A percentile compares a stretch with the other conserved stretches of the same genome.
Evolutionary conservation across 2,329 filamentous ascomycete genomes (phyloP).

Genomic region (Nemania serpens): DNA sequence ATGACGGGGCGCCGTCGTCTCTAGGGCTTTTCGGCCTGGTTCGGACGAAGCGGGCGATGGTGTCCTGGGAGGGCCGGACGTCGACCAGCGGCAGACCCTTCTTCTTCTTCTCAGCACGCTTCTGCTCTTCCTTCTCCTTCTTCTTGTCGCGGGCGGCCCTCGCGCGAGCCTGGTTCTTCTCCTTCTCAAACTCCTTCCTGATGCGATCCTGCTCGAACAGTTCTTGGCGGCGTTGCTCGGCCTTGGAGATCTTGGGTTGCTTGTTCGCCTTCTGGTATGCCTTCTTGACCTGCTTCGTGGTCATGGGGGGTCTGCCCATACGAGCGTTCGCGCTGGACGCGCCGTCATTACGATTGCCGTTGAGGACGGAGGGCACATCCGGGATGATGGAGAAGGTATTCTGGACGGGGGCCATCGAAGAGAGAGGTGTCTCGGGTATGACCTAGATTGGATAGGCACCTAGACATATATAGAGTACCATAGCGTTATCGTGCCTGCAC

Average conservation of each 20-base stretch:
- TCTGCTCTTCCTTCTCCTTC: conserved; percentile 56
- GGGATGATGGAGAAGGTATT: conserved; percentile 45
- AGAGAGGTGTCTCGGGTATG: neutral
- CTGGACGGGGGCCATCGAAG: conserved; percentile 43
- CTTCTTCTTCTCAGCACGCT: conserved; percentile 55
- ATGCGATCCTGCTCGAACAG: conserved; percentile 59
- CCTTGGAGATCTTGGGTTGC: conserved; percentile 48
- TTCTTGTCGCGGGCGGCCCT: conserved; percentile 58
- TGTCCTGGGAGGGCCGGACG: conserved; percentile 61
- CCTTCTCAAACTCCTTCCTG: conserved; percentile 56
- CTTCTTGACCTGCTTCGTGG: conserved; percentile 54
- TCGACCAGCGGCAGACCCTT: conserved; percentile 59
- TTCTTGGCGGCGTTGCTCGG: conserved; percentile 48
- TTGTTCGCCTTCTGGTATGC: conserved; percentile 49
- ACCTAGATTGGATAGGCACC: too few relatives aligned
- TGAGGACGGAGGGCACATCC: conserved; percentile 37
- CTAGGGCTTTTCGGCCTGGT: conserved; percentile 22
- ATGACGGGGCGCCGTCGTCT: conserved; percentile 8
- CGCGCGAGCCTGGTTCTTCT: conserved; percentile 54
- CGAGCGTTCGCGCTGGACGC: conserved; percentile 14
- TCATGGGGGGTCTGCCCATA: conserved; percentile 49
- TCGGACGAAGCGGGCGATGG: conserved; percentile 57
- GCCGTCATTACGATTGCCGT: conserved; percentile 16
- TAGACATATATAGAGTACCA: too few relatives aligned
- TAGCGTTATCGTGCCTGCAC: too few relatives aligned